Conservation (phyloP, 257 asterid genomes). For the Dorcoceras hygrometricum region DNA sequence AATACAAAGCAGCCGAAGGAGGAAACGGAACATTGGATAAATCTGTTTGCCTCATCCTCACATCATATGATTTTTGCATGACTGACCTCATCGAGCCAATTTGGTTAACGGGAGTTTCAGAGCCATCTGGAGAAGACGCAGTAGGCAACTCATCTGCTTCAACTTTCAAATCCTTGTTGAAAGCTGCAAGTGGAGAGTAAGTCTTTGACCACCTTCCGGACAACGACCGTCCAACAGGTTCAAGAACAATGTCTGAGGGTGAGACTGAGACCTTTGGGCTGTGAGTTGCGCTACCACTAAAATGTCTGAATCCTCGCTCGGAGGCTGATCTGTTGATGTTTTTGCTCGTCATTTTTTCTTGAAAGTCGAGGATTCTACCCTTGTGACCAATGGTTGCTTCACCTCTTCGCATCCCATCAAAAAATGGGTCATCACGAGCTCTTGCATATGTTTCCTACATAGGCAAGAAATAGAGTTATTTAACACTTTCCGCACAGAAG, state of each 20-base stretch:
- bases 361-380: slow-evolving; percentile 38
- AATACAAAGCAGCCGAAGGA: slow-evolving; percentile 73
- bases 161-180: slow-evolving; percentile 31
- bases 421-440: slow-evolving; percentile 62
- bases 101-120: slow-evolving; percentile 25
- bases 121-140: slow-evolving; percentile 27
- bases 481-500: slow-evolving; percentile 11
- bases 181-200: slow-evolving; percentile 38
- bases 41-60: slow-evolving; percentile 36
- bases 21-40: slow-evolving; percentile 53
- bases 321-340: slow-evolving; percentile 43
- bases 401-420: slow-evolving; percentile 70
- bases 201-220: slow-evolving; percentile 64
- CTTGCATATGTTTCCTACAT: slow-evolving; percentile 54
- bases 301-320: slow-evolving; percentile 34
- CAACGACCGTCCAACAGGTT: slow-evolving; percentile 50
- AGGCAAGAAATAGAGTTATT: no score
- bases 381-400: slow-evolving; percentile 41
- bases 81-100: slow-evolving; percentile 26
- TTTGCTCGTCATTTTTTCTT: slow-evolving; percentile 30
- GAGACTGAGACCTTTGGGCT: slow-evolving; percentile 36
- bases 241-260: slow-evolving; percentile 49
- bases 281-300: slow-evolving; percentile 14
- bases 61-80: slow-evolving; percentile 37
- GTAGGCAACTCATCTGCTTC: slow-evolving; percentile 28